Evolutionary conservation across 495 filamentous ascomycete genomes (phyloP), one percentile per base, ranked within the genome.

Genomic region (Aspergillus steynii): DNA sequence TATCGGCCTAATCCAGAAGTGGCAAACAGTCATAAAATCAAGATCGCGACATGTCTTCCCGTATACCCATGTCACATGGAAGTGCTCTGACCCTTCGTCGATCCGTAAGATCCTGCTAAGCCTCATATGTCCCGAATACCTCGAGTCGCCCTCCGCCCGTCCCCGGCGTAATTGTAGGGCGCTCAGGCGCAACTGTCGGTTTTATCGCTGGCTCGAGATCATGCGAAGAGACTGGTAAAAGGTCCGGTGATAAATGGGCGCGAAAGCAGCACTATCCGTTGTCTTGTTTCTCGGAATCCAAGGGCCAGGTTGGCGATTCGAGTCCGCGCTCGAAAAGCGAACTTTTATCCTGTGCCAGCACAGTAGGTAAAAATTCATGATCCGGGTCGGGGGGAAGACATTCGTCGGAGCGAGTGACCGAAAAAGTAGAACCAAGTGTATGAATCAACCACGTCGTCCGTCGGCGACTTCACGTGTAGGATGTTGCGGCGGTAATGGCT

Each of bases 311-410:
- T 14, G 37, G 9, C 37, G 12, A 42, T 42, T 42, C 37, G 37
- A 42, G 37, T 42, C 34, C 37, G 46, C 46, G 9, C 53, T 46
- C 34, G 25, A 55, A 9, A 49, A 26, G 10, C 48, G 56, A 59
- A 45, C 26, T 53, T 29, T 47, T 28, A 52, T 55, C 47, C 55
- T 58, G 60, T 62, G 62, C 62, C 62, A 60, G 67, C 62, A 67
- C 61, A 60, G 60, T 12, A 14, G 37, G 37, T 42, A 56, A 49
- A 48, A 45, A 47, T 29, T 50, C 53, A 20, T 50, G 28, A 20
- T 42, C 37, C 37, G 14, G 37, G 1, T 15, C 37, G 37, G 37
- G 37, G 12, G 9, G 14, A 12, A 42, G 20, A 55, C 20, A 8
- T 53, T 61, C 20, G 48, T 54, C 53, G 42, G 27, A 59, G 56